Conservation (phyloP, 2,329 filamentous ascomycete genomes). For the Fusarium sp. region DNA sequence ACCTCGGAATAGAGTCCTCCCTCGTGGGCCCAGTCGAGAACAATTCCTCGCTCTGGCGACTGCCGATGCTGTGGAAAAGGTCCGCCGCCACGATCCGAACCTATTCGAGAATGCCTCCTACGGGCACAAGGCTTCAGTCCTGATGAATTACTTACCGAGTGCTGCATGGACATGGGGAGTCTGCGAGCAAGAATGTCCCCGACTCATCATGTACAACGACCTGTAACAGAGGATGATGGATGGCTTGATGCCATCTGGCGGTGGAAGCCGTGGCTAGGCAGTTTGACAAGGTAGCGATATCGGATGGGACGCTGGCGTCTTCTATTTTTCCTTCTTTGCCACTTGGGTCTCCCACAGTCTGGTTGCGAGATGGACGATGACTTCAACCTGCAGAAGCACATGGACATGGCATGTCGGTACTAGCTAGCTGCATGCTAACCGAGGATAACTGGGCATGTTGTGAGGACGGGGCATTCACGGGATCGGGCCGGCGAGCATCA, state of each 20-base stretch:
- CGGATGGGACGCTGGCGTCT: slow-evolving; percentile 12
- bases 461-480: slow-evolving; percentile 24
- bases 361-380: slow-evolving; percentile 11
- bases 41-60: slow-evolving; percentile 70
- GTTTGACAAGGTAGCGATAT: slow-evolving; percentile 11
- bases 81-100: slow-evolving; percentile 43
- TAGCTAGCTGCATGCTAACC: slow-evolving; percentile 27
- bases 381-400: slow-evolving; percentile 17
- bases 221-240: slow-evolving; percentile 39
- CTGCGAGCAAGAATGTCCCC: slow-evolving; percentile 46
- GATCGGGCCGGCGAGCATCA: slow-evolving; percentile 21
- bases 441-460: slow-evolving; percentile 31
- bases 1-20: slow-evolving; percentile 44
- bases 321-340: slow-evolving; percentile 7
- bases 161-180: slow-evolving; percentile 54
- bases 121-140: slow-evolving; percentile 43
- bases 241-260: slow-evolving; percentile 4
- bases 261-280: background rate
- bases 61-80: slow-evolving; percentile 62
- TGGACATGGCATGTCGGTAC: slow-evolving; percentile 14
- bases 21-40: slow-evolving; percentile 51
- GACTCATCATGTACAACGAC: slow-evolving; percentile 51
- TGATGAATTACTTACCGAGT: slow-evolving; percentile 50
- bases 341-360: background rate
- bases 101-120: slow-evolving; percentile 54